These are phyloP conservation scores for Arctium lappa DNA, from an alignment of 129 eudicot species.

Conservation along the genomic window DNA sequence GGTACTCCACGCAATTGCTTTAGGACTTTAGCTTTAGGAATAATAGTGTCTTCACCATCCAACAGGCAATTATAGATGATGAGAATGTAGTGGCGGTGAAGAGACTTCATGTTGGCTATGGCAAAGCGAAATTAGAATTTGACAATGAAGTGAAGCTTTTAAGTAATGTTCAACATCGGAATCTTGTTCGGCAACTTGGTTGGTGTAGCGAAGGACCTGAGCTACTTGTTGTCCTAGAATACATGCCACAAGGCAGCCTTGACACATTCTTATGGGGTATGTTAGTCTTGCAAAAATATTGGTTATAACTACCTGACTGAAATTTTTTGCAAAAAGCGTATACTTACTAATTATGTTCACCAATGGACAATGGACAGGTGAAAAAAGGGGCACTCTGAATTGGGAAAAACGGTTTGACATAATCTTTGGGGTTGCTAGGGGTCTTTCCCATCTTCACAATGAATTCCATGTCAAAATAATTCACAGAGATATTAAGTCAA, in stretches of 20 bases:
- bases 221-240: slow-evolving; percentile 58
- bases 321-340: not conserved
- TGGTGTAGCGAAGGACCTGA: slow-evolving; percentile 53
- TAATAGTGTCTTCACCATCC: not conserved
- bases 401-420: slow-evolving; percentile 54
- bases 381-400: slow-evolving; percentile 35
- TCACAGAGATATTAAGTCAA: slow-evolving; percentile 56
- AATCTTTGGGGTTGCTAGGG: slow-evolving; percentile 56
- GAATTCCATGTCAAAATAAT: slow-evolving; percentile 55
- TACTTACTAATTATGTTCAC: not conserved
- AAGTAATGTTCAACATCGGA: slow-evolving; percentile 54
- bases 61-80: slow-evolving; percentile 50
- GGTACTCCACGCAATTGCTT: not conserved
- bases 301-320: not conserved
- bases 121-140: slow-evolving; percentile 48
- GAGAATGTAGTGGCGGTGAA: slow-evolving; percentile 55
- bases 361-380: slow-evolving; percentile 44
- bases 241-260: slow-evolving; percentile 66
- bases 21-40: not conserved
- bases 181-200: slow-evolving; percentile 55
- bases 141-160: slow-evolving; percentile 55
- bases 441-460: slow-evolving; percentile 57
- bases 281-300: not conserved
- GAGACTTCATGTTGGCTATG: slow-evolving; percentile 36
- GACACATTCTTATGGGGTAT: slow-evolving; percentile 56